phyloP scores from a whole-genome alignment of 768 basidiomycete species.

The Gymnopilus dilepis region DNA sequence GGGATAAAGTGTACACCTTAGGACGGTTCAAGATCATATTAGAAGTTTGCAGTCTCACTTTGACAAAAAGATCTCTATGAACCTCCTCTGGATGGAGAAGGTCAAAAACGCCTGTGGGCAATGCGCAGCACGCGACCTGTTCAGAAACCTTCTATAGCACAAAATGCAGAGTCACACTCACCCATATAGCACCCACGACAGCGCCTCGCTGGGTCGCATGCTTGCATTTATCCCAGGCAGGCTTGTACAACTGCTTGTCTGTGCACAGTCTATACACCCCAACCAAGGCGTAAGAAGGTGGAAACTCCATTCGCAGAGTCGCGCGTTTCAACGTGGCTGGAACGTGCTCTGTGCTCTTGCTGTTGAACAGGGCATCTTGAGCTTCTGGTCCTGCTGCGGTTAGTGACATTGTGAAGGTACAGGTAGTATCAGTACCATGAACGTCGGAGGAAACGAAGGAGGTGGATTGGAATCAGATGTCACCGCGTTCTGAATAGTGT shows the following conservation, averaged over 20 bases:
- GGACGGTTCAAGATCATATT: no score
- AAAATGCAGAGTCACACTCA: slow-evolving; percentile 34
- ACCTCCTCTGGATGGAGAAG: slow-evolving; percentile 71
- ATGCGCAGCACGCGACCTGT: background rate
- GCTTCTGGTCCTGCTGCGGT: slow-evolving; percentile 26
- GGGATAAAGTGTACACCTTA: background rate
- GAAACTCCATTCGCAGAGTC: slow-evolving; percentile 67
- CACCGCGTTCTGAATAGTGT: background rate
- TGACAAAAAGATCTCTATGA: slow-evolving; percentile 66
- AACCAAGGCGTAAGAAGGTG: slow-evolving; percentile 84
- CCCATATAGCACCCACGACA: slow-evolving; percentile 74
- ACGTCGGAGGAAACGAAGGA: background rate
- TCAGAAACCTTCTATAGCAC: background rate
- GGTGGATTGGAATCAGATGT: background rate
- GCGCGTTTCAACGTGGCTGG: slow-evolving; percentile 59
- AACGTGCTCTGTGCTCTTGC: slow-evolving; percentile 33
- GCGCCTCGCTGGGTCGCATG: slow-evolving; percentile 77
- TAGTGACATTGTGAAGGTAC: slow-evolving; percentile 6
- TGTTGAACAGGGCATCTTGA: slow-evolving; percentile 26
- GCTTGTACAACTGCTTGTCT: slow-evolving; percentile 68
- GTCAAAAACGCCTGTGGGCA: slow-evolving; percentile 61
- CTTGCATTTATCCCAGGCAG: slow-evolving; percentile 86
- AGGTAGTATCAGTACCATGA: background rate
- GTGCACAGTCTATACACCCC: slow-evolving; percentile 84
- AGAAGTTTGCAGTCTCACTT: slow-evolving; percentile 46